Evolutionary conservation across 1,284 basidiomycete species (phyloP).

Genomic region (Trichosporon asahii): DNA sequence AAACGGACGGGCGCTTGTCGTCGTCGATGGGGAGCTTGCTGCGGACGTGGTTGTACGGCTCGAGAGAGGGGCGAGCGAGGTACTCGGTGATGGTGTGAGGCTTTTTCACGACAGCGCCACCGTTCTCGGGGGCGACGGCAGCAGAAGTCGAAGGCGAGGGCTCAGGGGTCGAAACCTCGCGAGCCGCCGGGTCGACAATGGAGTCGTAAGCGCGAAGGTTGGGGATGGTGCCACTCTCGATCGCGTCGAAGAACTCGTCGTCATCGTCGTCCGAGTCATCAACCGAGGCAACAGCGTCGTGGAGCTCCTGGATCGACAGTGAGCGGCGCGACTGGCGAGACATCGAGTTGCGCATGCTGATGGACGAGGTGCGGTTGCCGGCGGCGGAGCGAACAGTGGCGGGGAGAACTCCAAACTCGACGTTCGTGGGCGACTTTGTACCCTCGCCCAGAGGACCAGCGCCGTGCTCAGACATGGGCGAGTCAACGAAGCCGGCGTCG

Average conservation of each 20-base stretch:
- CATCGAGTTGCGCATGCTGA: constrained; percentile 11
- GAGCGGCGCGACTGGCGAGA: constrained; percentile 23
- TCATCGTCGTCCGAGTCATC: constrained; percentile 66
- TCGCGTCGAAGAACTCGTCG: constrained; percentile 97
- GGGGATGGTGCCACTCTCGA: constrained; percentile 75
- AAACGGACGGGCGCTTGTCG: constrained; percentile 83
- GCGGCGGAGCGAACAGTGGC: not conserved
- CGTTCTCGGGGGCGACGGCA: not conserved
- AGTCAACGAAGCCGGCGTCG: not conserved
- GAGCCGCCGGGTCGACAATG: constrained; percentile 52
- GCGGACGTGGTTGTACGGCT: constrained; percentile 69
- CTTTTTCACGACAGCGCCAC: not conserved
- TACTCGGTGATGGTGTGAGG: constrained; percentile 40
- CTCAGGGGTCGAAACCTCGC: not conserved
- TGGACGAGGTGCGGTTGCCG: constrained; percentile 13
- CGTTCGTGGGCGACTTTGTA: not conserved
- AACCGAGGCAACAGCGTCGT: constrained; percentile 40
- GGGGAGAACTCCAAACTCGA: constrained; percentile 5
- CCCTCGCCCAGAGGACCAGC: not conserved
- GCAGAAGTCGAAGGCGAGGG: not conserved
- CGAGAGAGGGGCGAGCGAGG: constrained; percentile 59
- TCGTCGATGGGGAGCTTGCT: constrained; percentile 63
- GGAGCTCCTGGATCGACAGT: constrained; percentile 38
- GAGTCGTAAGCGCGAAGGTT: constrained; percentile 63
- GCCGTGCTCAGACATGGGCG: constrained; percentile 3